These are phyloP conservation scores for Ligustrum vulgare DNA, from an alignment of 257 asterid genomes.

Conservation along the genomic window DNA sequence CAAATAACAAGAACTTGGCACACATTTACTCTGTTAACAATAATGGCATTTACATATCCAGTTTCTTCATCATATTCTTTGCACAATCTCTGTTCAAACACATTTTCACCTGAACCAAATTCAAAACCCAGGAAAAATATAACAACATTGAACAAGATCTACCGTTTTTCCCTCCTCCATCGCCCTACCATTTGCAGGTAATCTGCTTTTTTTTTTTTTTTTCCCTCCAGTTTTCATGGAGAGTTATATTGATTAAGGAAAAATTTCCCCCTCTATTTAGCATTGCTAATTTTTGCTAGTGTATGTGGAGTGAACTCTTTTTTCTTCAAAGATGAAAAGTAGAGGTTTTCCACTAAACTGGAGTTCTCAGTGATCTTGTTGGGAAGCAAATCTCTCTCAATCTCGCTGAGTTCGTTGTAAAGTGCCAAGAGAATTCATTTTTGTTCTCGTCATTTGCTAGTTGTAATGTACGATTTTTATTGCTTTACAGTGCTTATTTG, in stretches of 20 bases:
- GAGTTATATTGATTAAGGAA: not conserved
- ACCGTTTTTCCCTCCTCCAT: slow-evolving; percentile 37
- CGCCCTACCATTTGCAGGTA: slow-evolving; percentile 51
- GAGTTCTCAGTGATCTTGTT: not conserved
- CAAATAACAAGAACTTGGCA: not conserved
- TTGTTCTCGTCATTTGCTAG: not conserved
- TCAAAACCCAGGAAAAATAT: slow-evolving; percentile 24
- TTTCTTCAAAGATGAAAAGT: not conserved
- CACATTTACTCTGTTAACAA: not conserved
- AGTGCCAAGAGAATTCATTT: not conserved
- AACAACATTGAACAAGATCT: slow-evolving; percentile 39
- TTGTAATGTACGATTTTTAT: not conserved
- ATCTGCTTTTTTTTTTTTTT: not conserved
- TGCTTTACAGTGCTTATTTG: not conserved
- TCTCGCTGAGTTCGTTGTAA: not conserved
- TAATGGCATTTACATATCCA: slow-evolving; percentile 57
- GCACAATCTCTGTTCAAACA: slow-evolving; percentile 27
- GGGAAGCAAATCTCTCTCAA: not conserved
- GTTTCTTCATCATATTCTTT: slow-evolving; percentile 34
- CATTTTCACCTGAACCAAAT: not conserved
- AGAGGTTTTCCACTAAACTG: not conserved
- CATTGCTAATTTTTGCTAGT: not conserved
- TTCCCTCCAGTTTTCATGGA: not conserved
- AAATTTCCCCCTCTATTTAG: no score
- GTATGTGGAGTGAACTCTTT: not conserved